Evolutionary conservation across 108 stramenopile species (phyloP).

Genomic region (Aurantiochytrium sp.): DNA sequence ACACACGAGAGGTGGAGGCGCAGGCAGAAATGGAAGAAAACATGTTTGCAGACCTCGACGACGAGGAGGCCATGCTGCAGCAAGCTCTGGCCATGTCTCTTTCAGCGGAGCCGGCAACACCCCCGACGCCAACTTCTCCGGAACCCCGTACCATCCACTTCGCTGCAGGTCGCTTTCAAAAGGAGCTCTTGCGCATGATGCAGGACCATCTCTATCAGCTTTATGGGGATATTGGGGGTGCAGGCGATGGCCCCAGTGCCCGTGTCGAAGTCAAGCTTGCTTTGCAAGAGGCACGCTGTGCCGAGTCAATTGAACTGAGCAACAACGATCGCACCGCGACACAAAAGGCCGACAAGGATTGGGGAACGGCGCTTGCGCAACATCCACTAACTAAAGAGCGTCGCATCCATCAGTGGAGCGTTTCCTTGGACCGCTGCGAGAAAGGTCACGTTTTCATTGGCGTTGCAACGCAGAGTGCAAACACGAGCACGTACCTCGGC

Average conservation of each 20-base stretch:
- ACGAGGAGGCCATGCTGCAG: not conserved
- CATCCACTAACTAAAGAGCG: not conserved
- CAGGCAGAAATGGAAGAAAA: not conserved
- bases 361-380: not conserved
- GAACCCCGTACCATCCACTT: not conserved
- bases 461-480: slow-evolving; percentile 33
- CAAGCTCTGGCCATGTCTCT: not conserved
- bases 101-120: not conserved
- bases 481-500: slow-evolving; percentile 41
- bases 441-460: slow-evolving; percentile 50
- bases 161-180: not conserved
- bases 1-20: not conserved
- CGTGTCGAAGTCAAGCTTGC: not conserved
- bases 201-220: not conserved
- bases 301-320: not conserved
- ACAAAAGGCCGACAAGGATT: not conserved
- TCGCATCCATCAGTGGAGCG: not conserved
- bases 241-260: not conserved
- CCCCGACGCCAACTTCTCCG: not conserved
- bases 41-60: not conserved
- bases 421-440: slow-evolving; percentile 6
- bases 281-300: not conserved
- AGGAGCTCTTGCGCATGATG: not conserved
- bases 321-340: not conserved
- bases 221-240: not conserved